A percentile compares a stretch with the other conserved stretches of the same genome.
phyloP scores from a whole-genome alignment of 202 grass and related monocot genomes.

The Schoenoplectus tabernaemontani region DNA sequence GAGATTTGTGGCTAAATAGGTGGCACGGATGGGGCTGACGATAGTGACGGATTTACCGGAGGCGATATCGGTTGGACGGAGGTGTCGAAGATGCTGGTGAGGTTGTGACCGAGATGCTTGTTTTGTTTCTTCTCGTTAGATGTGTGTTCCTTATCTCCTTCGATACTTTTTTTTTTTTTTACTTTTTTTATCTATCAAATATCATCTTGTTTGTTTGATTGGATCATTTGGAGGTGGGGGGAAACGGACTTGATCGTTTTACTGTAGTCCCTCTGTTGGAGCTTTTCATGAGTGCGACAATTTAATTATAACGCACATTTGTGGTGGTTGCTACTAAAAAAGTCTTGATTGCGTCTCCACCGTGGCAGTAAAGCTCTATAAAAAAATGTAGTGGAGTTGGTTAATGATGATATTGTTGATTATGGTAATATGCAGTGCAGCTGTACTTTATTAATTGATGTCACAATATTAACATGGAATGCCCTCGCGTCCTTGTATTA shows the following conservation, averaged over 20 bases:
- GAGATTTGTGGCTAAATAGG: slow-evolving; percentile 13
- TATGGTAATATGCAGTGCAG: background rate
- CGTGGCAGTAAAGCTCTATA: background rate
- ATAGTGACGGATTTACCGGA: slow-evolving; percentile 49
- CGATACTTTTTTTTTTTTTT: background rate
- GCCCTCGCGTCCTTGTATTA: background rate
- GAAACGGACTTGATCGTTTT: slow-evolving; percentile 7
- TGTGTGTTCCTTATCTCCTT: slow-evolving; percentile 15
- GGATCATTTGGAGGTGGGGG: slow-evolving; percentile 18
- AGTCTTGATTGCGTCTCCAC: background rate
- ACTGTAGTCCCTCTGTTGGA: background rate
- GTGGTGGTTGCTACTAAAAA: background rate
- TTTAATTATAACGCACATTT: background rate
- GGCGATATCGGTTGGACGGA: slow-evolving; percentile 25
- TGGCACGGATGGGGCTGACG: slow-evolving; percentile 21
- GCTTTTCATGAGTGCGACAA: background rate
- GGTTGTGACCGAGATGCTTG: slow-evolving; percentile 35
- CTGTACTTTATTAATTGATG: background rate
- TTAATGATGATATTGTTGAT: background rate
- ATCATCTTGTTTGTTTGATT: slow-evolving; percentile 25
- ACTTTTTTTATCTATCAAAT: background rate
- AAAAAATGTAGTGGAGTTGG: background rate
- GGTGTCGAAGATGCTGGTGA: slow-evolving; percentile 30
- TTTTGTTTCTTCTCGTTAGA: slow-evolving; percentile 25
- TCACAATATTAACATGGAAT: background rate